Conservation (phyloP, 1,284 basidiomycete species). For the Pseudomicrostroma phylloplanum region DNA sequence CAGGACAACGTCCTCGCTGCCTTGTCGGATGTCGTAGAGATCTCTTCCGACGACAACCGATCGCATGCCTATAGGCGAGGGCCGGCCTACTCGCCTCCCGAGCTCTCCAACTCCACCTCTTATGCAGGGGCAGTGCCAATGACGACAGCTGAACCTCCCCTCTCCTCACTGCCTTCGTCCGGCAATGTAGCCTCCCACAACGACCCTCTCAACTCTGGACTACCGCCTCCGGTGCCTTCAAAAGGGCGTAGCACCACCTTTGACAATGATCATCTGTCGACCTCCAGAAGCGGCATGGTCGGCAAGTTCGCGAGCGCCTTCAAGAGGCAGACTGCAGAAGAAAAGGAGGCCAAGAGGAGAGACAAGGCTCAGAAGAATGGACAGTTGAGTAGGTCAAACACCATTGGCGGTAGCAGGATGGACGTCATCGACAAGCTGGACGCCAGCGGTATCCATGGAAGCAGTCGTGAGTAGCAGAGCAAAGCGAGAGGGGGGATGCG, state of each 20-base stretch:
- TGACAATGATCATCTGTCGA: background rate
- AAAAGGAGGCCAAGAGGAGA: constrained; percentile 31
- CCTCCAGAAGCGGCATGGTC: constrained; percentile 19
- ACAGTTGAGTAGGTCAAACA: constrained; percentile 17
- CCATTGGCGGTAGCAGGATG: constrained; percentile 35
- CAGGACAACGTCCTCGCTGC: constrained; percentile 29
- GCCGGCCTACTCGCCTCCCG: constrained; percentile 10
- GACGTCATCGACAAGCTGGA: constrained; percentile 49
- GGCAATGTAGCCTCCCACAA: background rate
- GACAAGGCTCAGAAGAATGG: constrained; percentile 5
- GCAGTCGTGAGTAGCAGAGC: constrained; percentile 24
- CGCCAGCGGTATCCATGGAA: constrained; percentile 40
- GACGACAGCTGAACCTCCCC: constrained; percentile 19
- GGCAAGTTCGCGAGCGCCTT: constrained; percentile 36
- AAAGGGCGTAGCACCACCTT: background rate
- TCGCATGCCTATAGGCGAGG: constrained; percentile 8
- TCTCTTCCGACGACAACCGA: constrained; percentile 16
- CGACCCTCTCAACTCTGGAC: background rate
- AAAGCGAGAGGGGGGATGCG: background rate
- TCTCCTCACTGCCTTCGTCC: constrained; percentile 1
- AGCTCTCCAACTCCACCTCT: constrained; percentile 18
- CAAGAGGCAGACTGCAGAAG: constrained; percentile 30
- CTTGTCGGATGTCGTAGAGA: constrained; percentile 38
- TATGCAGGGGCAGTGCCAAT: constrained; percentile 26
- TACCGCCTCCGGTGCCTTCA: background rate